Evolutionary conservation across 139 green algal species (phyloP), one percentile per base, ranked within the genome.

Genomic region (Choricystis sp.): DNA sequence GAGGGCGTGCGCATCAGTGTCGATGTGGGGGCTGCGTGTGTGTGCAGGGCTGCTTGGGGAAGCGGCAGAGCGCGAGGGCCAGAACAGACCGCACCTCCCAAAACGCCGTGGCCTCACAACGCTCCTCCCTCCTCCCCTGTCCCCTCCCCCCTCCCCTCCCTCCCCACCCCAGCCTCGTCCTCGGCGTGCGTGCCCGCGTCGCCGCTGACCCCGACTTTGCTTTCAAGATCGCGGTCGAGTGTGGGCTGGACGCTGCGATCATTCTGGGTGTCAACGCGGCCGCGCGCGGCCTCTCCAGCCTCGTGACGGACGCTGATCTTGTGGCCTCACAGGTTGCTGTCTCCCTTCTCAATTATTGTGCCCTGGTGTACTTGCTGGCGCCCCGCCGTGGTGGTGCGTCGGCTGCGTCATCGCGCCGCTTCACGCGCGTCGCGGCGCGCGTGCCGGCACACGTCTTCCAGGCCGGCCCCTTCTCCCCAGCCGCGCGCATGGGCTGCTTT

Each of bases 291-390:
- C n/a, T 29, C 21, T 63, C 69, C 25, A 29, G 57, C n/a, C 69
- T 74, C 40, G 19, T 69, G 19, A 19, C 4, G 1, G 68, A 74
- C 57, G 23, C 57, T 4, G 68, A 74, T 24, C 69, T 74, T 64
- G 66, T 65, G 19, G 40, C 69, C 21, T 74, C 55, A 31, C 68
- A 74, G 64, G 61, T 74, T 19, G 52, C 49, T 20, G 48, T 74
- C 19, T 69, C 62, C 27, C 62, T 74, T 31, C 29, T 74, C 0
- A 69, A 58, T 25, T 62, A 74, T 57, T 74, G 69, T 61, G 68
- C 68, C 20, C 62, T 74, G 24, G 68, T 74, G n/a, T 74, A 74
- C 52, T 31, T 74, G 21, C 66, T 74, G 29, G 68, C 68, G 16
- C 62, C 68, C 24, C 9, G 9, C 9, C 9, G 9, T 16, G 9